phyloP scores from a whole-genome alignment of 768 basidiomycete species.

The Psilocybe sp. region DNA sequence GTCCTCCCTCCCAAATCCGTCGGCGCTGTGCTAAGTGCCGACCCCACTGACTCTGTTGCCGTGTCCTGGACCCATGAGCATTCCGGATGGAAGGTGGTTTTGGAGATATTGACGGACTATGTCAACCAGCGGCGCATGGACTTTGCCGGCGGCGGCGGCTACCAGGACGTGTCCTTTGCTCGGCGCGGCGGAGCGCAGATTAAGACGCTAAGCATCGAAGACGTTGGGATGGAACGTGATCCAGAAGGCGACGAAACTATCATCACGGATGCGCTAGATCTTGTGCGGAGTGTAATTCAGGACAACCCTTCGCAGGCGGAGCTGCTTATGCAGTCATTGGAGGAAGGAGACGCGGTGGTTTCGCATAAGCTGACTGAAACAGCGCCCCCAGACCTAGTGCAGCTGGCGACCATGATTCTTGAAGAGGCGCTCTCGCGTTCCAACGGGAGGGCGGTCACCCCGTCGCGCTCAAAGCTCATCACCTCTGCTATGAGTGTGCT shows the following conservation, averaged over 20 bases:
- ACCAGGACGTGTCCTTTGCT: constrained; percentile 55
- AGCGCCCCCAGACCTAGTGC: constrained; percentile 69
- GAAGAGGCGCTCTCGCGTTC: constrained; percentile 72
- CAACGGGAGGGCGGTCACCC: constrained; percentile 31
- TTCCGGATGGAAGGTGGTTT: constrained; percentile 82
- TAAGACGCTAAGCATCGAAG: constrained; percentile 53
- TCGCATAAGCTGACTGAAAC: constrained; percentile 50
- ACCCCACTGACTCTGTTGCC: constrained; percentile 65
- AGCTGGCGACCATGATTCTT: constrained; percentile 76
- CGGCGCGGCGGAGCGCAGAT: constrained; percentile 36
- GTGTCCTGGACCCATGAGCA: constrained; percentile 81
- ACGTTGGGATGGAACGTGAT: constrained; percentile 71
- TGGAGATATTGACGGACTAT: constrained; percentile 81
- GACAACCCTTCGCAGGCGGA: constrained; percentile 65
- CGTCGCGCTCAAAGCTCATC: constrained; percentile 60
- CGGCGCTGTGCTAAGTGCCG: constrained; percentile 71
- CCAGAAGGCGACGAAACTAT: constrained; percentile 58
- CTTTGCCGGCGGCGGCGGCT: constrained; percentile 36
- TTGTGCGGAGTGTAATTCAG: constrained; percentile 74
- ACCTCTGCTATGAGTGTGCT: constrained; percentile 83
- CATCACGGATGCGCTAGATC: constrained; percentile 73
- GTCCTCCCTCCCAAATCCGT: constrained; percentile 62
- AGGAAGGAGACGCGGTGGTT: constrained; percentile 52
- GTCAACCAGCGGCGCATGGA: constrained; percentile 55
- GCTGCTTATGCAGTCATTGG: constrained; percentile 65